Evolutionary conservation across 1,284 basidiomycete genomes (phyloP).

Genomic region (Rugosomyces carneus): DNA sequence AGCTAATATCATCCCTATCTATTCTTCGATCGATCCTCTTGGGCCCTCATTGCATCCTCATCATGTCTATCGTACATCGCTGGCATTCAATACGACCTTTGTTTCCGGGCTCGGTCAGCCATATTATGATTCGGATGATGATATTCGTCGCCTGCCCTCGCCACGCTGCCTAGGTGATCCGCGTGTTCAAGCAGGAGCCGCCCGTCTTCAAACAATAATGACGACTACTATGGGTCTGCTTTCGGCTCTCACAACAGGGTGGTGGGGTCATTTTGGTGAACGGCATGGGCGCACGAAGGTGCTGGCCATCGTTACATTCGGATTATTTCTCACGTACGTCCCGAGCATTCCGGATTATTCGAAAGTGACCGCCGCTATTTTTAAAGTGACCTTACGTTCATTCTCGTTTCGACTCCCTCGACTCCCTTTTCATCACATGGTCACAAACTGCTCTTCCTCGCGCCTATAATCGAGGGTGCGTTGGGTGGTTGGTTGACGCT

Average conservation of each 20-base stretch:
- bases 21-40: slow-evolving; percentile 29
- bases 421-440: slow-evolving; percentile 59
- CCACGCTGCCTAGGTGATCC: slow-evolving; percentile 54
- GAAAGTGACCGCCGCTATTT: background rate
- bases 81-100: slow-evolving; percentile 10
- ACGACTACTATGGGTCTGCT: slow-evolving; percentile 77
- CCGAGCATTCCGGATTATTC: background rate
- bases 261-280: slow-evolving; percentile 85
- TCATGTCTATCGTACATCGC: slow-evolving; percentile 6
- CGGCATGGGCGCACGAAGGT: slow-evolving; percentile 72
- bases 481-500: slow-evolving; percentile 85
- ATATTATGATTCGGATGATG: slow-evolving; percentile 33
- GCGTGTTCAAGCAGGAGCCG: slow-evolving; percentile 60
- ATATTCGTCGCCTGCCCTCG: slow-evolving; percentile 46
- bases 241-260: slow-evolving; percentile 79
- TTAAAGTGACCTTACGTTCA: slow-evolving; percentile 69
- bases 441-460: slow-evolving; percentile 72
- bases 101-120: slow-evolving; percentile 11
- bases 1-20: slow-evolving; percentile 16
- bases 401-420: slow-evolving; percentile 69
- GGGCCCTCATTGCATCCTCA: slow-evolving; percentile 24
- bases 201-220: slow-evolving; percentile 63
- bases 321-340: slow-evolving; percentile 71
- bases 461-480: slow-evolving; percentile 77
- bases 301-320: slow-evolving; percentile 63